A percentile compares a stretch with the other conserved stretches of the same genome.
Conservation (phyloP, 306 rosid species). For the Rosa lucieae region DNA sequence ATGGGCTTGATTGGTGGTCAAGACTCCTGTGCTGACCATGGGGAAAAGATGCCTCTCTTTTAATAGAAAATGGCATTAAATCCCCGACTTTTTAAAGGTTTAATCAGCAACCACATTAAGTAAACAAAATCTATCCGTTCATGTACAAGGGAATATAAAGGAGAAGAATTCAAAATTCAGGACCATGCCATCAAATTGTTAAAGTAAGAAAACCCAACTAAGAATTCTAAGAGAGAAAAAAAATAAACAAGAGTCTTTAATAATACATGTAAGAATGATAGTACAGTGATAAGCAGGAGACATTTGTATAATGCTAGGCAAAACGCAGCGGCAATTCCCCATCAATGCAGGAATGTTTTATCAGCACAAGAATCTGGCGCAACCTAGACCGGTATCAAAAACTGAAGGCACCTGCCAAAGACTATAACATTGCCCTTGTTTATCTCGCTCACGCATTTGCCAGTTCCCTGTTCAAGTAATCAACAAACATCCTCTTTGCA, state of each 20-base stretch:
- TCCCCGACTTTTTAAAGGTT: neutral
- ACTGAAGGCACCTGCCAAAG: neutral
- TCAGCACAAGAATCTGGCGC: neutral
- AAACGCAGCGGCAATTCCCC: neutral
- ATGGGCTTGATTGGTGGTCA: neutral
- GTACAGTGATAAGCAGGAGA: neutral
- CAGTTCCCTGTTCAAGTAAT: slow-evolving; percentile 91
- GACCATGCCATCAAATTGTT: neutral
- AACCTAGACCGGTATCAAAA: neutral
- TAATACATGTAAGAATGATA: neutral
- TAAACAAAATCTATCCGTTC: neutral
- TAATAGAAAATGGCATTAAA: neutral
- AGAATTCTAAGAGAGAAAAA: neutral
- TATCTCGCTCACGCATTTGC: slow-evolving; percentile 53
- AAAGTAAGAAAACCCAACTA: neutral
- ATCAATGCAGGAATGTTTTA: neutral
- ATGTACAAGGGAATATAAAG: too few relatives aligned
- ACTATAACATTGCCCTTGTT: neutral
- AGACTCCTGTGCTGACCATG: neutral
- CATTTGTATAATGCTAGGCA: neutral
- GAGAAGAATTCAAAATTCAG: neutral
- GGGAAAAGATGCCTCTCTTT: neutral
- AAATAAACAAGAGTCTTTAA: neutral
- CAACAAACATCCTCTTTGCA: slow-evolving; percentile 95
- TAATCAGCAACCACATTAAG: neutral